phyloP scores from a whole-genome alignment of 805 yeast genomes.

The Nakazawaea anatomiae region DNA sequence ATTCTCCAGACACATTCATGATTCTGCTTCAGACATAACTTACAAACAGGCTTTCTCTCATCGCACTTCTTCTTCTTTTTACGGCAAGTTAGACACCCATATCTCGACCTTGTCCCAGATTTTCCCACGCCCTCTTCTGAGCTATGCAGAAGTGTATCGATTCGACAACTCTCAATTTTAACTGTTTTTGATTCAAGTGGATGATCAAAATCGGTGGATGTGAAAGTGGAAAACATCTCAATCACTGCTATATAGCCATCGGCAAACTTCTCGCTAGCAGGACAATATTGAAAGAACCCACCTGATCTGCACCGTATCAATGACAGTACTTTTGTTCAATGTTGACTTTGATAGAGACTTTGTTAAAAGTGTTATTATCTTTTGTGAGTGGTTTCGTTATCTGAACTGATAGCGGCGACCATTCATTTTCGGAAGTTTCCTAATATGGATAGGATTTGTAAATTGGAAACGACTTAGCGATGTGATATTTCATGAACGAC shows the following conservation, averaged over 20 bases:
- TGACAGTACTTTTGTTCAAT: too few relatives aligned
- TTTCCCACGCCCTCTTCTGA: not conserved
- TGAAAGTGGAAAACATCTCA: constrained; percentile 4
- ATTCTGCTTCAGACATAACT: constrained; percentile 29
- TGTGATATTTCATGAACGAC: too few relatives aligned
- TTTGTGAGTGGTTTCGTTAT: too few relatives aligned
- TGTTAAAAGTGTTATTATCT: too few relatives aligned
- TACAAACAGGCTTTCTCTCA: constrained; percentile 39
- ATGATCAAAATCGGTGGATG: not conserved
- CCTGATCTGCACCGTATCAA: too few relatives aligned
- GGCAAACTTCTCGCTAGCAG: not conserved
- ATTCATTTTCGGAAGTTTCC: too few relatives aligned
- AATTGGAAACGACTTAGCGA: too few relatives aligned
- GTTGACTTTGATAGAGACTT: too few relatives aligned
- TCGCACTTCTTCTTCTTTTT: constrained; percentile 45
- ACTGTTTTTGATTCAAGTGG: constrained; percentile 1
- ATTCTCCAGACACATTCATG: constrained; percentile 23
- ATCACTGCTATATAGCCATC: not conserved
- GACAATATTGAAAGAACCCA: not conserved
- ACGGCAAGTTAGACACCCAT: constrained; percentile 36
- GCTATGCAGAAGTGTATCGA: too few relatives aligned
- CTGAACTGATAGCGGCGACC: too few relatives aligned
- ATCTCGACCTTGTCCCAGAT: constrained; percentile 22
- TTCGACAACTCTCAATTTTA: not conserved
- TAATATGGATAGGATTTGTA: too few relatives aligned